Conservation (phyloP, 192 early-diverging fungal genomes). For the Coemansia aciculifera region DNA sequence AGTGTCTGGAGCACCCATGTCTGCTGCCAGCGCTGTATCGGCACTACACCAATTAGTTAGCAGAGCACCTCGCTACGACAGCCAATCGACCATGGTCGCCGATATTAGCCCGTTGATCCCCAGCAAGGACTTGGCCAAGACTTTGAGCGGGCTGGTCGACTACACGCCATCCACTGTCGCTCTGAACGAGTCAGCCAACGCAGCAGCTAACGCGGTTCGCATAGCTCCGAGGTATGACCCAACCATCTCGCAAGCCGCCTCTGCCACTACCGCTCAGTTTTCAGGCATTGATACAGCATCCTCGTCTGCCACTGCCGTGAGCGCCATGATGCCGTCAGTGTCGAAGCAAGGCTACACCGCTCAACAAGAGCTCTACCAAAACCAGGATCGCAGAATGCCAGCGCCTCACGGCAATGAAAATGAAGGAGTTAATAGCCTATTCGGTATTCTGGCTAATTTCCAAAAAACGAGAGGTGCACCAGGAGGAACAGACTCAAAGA, state of each 20-base stretch:
- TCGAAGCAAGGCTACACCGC: background rate
- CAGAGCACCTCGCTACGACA: conserved; percentile 4
- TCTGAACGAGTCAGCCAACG: background rate
- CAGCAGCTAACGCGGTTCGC: background rate
- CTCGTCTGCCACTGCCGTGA: background rate
- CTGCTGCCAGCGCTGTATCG: background rate
- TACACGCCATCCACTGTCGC: background rate
- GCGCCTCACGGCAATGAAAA: no score
- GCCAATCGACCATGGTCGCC: conserved; percentile 2
- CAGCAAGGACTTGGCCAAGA: background rate
- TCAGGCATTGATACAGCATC: background rate
- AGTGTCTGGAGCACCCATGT: background rate
- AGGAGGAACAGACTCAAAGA: no score
- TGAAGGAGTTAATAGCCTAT: no score
- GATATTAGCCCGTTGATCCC: conserved; percentile 8
- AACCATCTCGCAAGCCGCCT: background rate
- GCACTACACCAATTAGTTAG: background rate
- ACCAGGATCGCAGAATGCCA: background rate
- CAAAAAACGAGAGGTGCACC: no score
- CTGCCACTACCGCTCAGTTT: background rate
- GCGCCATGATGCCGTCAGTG: background rate
- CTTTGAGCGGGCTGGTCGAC: background rate
- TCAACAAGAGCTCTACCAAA: background rate
- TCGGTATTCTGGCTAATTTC: no score
- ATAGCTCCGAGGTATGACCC: background rate